Percentiles rank a stretch among this genome's conserved stretches.
Conservation (phyloP, 164 flowering plant species). For the Vitis cinerea region DNA sequence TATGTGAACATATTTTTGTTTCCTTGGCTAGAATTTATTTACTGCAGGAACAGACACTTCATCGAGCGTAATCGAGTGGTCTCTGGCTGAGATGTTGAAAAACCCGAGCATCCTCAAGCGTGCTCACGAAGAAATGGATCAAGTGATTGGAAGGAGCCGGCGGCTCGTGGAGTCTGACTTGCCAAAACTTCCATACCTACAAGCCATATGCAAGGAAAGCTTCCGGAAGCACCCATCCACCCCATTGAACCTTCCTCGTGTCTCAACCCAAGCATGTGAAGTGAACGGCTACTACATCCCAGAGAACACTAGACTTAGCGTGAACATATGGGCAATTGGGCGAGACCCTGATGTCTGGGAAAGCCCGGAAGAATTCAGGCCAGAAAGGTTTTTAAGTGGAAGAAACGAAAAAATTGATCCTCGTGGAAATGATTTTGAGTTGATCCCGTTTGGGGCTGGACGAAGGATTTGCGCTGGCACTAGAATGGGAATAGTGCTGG, state of each 20-base stretch:
- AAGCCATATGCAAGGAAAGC: slow-evolving; percentile 35
- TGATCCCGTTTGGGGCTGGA: slow-evolving; percentile 33
- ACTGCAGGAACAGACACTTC: slow-evolving; percentile 34
- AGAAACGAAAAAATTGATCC: slow-evolving; percentile 21
- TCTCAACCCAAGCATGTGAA: slow-evolving; percentile 21
- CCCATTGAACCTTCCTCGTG: slow-evolving; percentile 31
- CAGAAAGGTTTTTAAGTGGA: slow-evolving; percentile 24
- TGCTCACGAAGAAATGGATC: slow-evolving; percentile 30
- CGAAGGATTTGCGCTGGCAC: slow-evolving; percentile 35
- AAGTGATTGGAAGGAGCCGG: slow-evolving; percentile 28
- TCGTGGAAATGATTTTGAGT: slow-evolving; percentile 13
- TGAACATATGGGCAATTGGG: slow-evolving; percentile 36
- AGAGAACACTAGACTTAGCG: slow-evolving; percentile 17
- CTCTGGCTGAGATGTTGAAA: slow-evolving; percentile 32
- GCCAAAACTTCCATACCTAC: slow-evolving; percentile 27
- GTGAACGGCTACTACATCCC: slow-evolving; percentile 33
- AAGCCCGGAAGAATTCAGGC: slow-evolving; percentile 21
- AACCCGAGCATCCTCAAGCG: slow-evolving; percentile 21
- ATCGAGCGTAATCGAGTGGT: slow-evolving; percentile 34
- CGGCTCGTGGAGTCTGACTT: slow-evolving; percentile 30
- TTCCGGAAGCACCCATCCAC: slow-evolving; percentile 33
- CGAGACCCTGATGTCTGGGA: slow-evolving; percentile 36
- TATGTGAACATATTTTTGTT: too few species aligned
- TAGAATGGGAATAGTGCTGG: slow-evolving; percentile 28
- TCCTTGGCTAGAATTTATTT: slow-evolving; percentile 22